phyloP scores from a whole-genome alignment of 1,284 basidiomycete species.

The Mrakiaceae sp. region DNA sequence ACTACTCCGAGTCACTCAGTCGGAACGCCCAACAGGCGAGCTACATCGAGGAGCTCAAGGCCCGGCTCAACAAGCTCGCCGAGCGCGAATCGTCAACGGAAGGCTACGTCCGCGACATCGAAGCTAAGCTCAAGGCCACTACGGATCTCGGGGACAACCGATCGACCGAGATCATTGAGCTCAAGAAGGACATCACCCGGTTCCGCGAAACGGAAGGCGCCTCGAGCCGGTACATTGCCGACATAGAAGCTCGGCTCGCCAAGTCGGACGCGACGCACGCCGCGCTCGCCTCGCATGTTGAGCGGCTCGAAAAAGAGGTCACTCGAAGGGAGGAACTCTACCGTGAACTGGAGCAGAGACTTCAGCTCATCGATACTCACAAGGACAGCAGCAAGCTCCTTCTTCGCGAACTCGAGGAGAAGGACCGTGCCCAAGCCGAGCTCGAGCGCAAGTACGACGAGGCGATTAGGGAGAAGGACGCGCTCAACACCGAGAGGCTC shows the following conservation, averaged over 20 bases:
- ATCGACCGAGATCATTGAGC: conserved; percentile 61
- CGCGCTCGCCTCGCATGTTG: conserved; percentile 56
- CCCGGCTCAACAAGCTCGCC: conserved; percentile 64
- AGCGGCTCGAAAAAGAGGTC: conserved; percentile 63
- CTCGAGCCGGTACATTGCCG: conserved; percentile 70
- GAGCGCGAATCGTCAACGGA: conserved; percentile 87
- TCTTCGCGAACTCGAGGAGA: conserved; percentile 60
- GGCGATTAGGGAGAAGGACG: conserved; percentile 56
- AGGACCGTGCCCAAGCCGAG: conserved; percentile 60
- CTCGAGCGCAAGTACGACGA: conserved; percentile 64
- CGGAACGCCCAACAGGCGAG: conserved; percentile 66
- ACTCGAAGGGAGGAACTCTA: conserved; percentile 56
- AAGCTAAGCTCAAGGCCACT: conserved; percentile 72
- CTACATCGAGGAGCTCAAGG: conserved; percentile 73
- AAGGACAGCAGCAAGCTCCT: conserved; percentile 49
- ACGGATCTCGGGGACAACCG: conserved; percentile 66
- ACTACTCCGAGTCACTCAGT: conserved; percentile 53
- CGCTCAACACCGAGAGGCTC: conserved; percentile 51
- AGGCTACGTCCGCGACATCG: conserved; percentile 85
- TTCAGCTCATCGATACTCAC: conserved; percentile 53
- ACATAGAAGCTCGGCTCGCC: conserved; percentile 70
- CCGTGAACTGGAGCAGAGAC: conserved; percentile 55
- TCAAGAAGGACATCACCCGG: conserved; percentile 68
- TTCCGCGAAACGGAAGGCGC: conserved; percentile 65
- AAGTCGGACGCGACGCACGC: conserved; percentile 66